Conservation (phyloP, 306 rosid species). For the Prinsepia uniflora region DNA sequence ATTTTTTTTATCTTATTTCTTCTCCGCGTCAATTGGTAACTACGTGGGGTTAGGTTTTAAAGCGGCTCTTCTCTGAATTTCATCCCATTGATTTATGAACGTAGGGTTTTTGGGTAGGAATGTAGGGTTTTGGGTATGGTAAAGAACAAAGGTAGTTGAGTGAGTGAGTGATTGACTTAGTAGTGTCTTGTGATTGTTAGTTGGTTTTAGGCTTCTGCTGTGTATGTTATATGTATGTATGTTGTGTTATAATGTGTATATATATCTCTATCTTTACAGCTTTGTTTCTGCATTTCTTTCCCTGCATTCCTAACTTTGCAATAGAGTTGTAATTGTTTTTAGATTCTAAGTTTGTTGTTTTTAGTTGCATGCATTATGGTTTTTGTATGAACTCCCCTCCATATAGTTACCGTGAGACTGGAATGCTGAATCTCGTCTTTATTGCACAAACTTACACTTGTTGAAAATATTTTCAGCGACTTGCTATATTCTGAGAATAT, state of each 20-base stretch:
- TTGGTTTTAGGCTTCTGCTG: not conserved
- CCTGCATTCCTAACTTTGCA: not conserved
- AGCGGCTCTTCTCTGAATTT: not conserved
- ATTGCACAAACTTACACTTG: not conserved
- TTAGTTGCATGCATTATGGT: constrained; percentile 1
- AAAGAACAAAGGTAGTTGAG: not conserved
- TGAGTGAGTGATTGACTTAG: not conserved
- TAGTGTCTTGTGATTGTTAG: not conserved
- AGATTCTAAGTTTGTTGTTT: not conserved
- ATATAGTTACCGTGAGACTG: not conserved
- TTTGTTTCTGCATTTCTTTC: not conserved
- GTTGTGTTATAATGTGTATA: not conserved
- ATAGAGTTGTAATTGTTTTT: not conserved
- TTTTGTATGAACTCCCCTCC: not conserved
- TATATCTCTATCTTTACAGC: not conserved
- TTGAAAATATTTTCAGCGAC: not conserved
- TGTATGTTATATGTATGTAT: not conserved
- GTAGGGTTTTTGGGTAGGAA: not conserved
- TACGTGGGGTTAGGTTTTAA: not conserved
- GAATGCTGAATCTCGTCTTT: not conserved
- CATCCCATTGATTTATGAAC: not conserved
- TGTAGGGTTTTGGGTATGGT: not conserved
- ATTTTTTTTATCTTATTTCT: not conserved
- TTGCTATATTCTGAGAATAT: not conserved
- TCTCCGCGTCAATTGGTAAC: not conserved